Conservation (phyloP, 169 alveolate genomes). For the Cyclospora cayetanensis region DNA sequence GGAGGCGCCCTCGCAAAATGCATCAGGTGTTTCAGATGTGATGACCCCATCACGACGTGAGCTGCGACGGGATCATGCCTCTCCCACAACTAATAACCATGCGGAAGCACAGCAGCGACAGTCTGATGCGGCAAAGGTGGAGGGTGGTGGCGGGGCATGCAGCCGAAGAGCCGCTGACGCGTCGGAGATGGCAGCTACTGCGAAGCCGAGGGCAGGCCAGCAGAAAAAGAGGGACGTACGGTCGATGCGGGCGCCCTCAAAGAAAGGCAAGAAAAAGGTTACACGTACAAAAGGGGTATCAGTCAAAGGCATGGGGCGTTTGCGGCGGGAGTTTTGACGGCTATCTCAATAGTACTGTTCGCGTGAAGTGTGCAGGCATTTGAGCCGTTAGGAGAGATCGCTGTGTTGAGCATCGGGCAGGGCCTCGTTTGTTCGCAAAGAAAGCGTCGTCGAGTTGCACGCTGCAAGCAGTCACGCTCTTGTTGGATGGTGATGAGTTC, state of each 20-base stretch:
- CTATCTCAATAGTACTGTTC: not conserved
- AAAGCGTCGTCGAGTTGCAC: too few relatives aligned
- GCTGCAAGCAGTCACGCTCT: too few relatives aligned
- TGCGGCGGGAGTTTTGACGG: not conserved
- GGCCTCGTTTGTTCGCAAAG: too few relatives aligned
- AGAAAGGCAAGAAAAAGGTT: not conserved
- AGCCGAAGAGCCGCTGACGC: not conserved
- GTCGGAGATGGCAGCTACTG: not conserved
- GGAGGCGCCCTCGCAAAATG: not conserved
- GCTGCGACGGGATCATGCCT: constrained; percentile 2
- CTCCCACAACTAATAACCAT: not conserved
- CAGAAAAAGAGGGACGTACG: not conserved
- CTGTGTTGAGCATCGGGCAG: too few relatives aligned
- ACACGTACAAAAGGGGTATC: not conserved
- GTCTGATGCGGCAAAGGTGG: not conserved
- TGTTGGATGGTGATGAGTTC: too few relatives aligned
- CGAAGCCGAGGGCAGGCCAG: not conserved
- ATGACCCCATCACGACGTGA: constrained; percentile 14
- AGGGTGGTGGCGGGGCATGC: not conserved
- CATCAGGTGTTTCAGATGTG: not conserved
- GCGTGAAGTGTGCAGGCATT: too few relatives aligned
- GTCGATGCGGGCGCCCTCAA: not conserved
- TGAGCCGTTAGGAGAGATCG: too few relatives aligned
- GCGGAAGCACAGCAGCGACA: constrained; percentile 12
- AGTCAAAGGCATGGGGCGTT: constrained; percentile 14